These are phyloP conservation scores for Cicer judaicum DNA, from an alignment of 306 rosid genomes.

Conservation along the genomic window DNA sequence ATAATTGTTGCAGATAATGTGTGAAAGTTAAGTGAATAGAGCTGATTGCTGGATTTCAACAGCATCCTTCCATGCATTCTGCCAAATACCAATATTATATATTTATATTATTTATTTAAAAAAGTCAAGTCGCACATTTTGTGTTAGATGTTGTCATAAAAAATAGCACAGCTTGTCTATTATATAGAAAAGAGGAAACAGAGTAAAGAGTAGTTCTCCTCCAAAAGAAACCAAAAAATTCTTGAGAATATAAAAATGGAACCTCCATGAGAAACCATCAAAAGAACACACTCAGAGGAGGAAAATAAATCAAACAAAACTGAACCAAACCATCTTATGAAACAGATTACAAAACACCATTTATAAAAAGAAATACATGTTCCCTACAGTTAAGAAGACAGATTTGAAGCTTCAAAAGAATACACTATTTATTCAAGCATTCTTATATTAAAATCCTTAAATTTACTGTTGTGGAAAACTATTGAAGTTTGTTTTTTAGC, in stretches of 20 bases:
- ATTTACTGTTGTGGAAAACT: constrained; percentile 1
- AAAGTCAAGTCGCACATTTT: neutral
- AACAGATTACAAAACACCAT: neutral
- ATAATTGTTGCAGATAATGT: neutral
- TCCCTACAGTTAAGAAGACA: neutral
- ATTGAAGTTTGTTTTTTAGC: neutral
- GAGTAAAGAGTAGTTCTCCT: neutral
- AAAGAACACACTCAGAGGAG: constrained; percentile 11
- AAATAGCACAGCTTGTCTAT: neutral
- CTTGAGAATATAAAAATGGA: neutral
- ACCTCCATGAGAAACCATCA: constrained; percentile 20
- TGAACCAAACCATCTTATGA: neutral
- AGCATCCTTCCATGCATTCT: neutral
- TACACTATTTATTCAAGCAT: neutral
- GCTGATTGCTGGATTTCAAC: neutral
- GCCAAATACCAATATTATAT: neutral
- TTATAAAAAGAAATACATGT: neutral
- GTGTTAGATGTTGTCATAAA: neutral
- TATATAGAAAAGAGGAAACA: neutral
- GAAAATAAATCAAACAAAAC: neutral
- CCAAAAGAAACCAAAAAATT: neutral
- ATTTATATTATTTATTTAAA: neutral
- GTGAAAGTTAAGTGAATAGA: neutral
- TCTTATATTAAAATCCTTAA: constrained; percentile 4
- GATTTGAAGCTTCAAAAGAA: neutral